Evolutionary conservation across 2,329 filamentous ascomycete genomes (phyloP), one percentile per base, ranked within the genome.

Genomic region (Nothomitra cinnamomea): DNA sequence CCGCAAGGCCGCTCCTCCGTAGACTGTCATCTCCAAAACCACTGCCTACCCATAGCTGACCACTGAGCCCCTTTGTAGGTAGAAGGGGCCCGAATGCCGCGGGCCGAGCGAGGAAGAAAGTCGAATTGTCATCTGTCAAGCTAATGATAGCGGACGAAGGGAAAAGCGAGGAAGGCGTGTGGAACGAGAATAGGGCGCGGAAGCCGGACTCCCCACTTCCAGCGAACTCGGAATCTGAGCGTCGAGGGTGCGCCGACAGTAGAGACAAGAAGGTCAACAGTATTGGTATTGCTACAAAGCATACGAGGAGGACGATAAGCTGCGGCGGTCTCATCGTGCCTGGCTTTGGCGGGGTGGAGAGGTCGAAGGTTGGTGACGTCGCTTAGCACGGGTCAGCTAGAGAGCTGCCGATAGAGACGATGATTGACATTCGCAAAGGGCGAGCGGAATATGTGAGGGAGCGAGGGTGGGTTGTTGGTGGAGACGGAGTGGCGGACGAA

Each of bases 61-160:
- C 89, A 63, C 86, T 94, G 58, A 96, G 69, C 24, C 92, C 90
- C 55, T 77, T 79, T 12, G 73, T 67, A 0, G 85, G 85, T 40
- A 98, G 71, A 40, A 78, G 70, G 3, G 92, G 87, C 0, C 92
- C 92, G 69, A 96, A 98, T 40, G 87, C 89, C 53, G 92, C 92
- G 56, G 92, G 92, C 50, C 92, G 78, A 43, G 92, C 89, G 54
- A 94, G 76, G 70, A 98, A 98, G 60, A 94, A 94, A 12, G 92
- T 98, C 60, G 87, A 95, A 68, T 98, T 98, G 69, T 98, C 92
- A 67, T 96, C 88, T 63, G 89, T 95, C 57, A 98, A 77, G 66
- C 87, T 95, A 65, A 98, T 95, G 62, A 94, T 85, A 49, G 92
- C 92, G 58, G 92, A 95, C 2, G 89, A 89, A 3, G 90, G 89